Evolutionary conservation across 73 alveolate genomes (phyloP).

Genomic region (Tetrahymena elliotti): DNA sequence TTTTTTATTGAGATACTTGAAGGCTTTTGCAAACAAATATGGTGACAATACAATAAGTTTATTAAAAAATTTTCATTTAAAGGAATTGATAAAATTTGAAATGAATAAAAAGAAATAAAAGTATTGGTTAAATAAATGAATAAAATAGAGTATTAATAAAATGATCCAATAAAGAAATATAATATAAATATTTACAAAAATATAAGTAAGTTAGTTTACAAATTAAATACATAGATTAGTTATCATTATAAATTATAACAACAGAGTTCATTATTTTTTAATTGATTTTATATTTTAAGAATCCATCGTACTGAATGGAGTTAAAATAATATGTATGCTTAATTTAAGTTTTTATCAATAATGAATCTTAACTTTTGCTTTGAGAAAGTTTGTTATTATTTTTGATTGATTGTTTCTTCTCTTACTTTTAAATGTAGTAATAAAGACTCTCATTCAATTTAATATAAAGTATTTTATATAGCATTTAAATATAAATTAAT

Average conservation of each 20-base stretch:
- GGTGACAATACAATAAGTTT: too few relatives aligned
- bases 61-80: too few relatives aligned
- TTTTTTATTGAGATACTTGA: too few relatives aligned
- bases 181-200: not conserved
- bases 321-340: not conserved
- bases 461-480: not conserved
- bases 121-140: too few relatives aligned
- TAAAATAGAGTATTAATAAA: too few relatives aligned
- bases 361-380: not conserved
- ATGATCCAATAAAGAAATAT: not conserved
- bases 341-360: not conserved
- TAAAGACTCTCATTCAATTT: not conserved
- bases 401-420: not conserved
- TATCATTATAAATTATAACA: not conserved
- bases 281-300: too few relatives aligned
- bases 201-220: not conserved
- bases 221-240: not conserved
- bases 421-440: not conserved
- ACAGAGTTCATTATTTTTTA: not conserved
- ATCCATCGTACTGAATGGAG: not conserved
- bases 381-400: too few relatives aligned
- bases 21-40: too few relatives aligned
- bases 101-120: too few relatives aligned
- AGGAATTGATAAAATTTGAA: too few relatives aligned
- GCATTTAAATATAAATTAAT: too few relatives aligned